phyloP scores from a whole-genome alignment of 257 asterid genomes.

The Ilex asprella region DNA sequence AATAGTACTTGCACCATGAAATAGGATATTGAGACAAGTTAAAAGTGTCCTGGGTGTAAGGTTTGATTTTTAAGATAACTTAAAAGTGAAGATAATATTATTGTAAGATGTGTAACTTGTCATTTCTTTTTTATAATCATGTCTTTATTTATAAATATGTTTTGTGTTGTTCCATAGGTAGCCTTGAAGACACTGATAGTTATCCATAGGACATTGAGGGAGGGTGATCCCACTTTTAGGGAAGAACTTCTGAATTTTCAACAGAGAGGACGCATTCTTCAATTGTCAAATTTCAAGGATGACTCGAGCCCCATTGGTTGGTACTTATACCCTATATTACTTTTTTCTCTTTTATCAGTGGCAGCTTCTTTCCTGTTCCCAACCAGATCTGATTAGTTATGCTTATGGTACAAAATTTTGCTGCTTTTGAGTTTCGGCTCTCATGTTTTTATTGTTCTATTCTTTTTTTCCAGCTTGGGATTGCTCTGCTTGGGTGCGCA shows the following conservation, averaged over 20 bases:
- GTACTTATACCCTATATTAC: neutral
- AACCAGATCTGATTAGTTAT: neutral
- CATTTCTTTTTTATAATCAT: neutral
- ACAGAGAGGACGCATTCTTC: constrained; percentile 78
- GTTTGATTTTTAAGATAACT: neutral
- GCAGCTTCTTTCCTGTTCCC: neutral
- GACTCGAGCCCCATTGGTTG: constrained; percentile 85
- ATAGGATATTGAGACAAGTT: neutral
- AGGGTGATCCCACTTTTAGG: constrained; percentile 86
- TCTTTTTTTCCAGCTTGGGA: constrained; percentile 74
- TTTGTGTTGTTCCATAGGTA: constrained; percentile 40
- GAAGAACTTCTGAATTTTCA: constrained; percentile 82
- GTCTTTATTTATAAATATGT: neutral
- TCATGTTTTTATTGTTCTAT: neutral
- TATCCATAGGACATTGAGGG: constrained; percentile 77
- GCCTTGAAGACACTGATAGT: constrained; percentile 83
- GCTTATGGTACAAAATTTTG: neutral
- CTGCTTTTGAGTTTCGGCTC: neutral
- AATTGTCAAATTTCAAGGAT: constrained; percentile 86
- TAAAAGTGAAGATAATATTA: neutral
- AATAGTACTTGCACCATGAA: neutral
- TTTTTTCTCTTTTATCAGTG: neutral
- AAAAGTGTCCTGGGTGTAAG: neutral
- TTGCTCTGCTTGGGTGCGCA: constrained; percentile 92
- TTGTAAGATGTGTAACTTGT: neutral